Percentiles rank a stretch among this genome's conserved stretches.
phyloP scores from a whole-genome alignment of 305 asterid species.

The Solanum hybrid region DNA sequence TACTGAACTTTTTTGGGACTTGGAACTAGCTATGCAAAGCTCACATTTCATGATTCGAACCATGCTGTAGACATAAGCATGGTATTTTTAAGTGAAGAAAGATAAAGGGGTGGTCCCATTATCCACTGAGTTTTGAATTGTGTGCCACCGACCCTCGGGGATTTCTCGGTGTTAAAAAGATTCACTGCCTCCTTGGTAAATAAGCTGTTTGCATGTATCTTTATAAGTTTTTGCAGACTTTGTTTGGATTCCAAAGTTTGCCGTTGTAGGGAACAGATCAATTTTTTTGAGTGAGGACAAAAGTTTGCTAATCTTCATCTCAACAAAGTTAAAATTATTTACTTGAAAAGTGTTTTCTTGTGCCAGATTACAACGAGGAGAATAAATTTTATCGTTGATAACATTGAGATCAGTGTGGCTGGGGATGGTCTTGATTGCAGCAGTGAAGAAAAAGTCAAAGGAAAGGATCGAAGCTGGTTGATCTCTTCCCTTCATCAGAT shows the following conservation, averaged over 20 bases:
- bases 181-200: background rate
- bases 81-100: background rate
- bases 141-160: background rate
- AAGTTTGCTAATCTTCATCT: background rate
- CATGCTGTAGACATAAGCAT: background rate
- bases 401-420: constrained; percentile 36
- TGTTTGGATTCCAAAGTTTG: background rate
- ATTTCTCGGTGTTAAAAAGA: background rate
- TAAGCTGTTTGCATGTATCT: background rate
- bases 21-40: background rate
- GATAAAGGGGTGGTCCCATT: background rate
- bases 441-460: constrained; percentile 47
- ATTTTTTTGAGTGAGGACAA: background rate
- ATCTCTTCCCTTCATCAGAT: constrained; percentile 94
- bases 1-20: background rate
- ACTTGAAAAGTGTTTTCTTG: background rate
- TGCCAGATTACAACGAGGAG: constrained; percentile 87
- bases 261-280: background rate
- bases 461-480: constrained; percentile 90
- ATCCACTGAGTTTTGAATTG: background rate
- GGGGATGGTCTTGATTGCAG: constrained; percentile 47
- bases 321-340: background rate
- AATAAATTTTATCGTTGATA: constrained; percentile 84
- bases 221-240: background rate
- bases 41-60: background rate